Percentiles rank a stretch among this genome's conserved stretches.
Evolutionary conservation across 2,329 filamentous ascomycete genomes (phyloP).

Genomic region (Incumbomyces lentus): DNA sequence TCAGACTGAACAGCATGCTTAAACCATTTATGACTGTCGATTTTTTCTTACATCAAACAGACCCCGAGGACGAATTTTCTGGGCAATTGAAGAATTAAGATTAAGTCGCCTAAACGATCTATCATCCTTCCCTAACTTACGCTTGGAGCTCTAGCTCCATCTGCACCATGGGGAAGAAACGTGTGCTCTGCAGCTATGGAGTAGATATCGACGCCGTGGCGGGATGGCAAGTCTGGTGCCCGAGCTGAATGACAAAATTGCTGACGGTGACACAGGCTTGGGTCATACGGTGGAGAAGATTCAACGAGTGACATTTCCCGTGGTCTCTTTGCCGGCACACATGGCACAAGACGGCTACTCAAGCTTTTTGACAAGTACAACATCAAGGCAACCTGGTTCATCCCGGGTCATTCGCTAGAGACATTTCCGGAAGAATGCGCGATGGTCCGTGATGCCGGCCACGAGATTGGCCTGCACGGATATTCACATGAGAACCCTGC

Average conservation of each 20-base stretch:
- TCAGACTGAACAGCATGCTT: too few relatives aligned
- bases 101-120: too few relatives aligned
- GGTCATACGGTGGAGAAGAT: slow-evolving; percentile 64
- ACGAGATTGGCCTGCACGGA: slow-evolving; percentile 59
- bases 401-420: slow-evolving; percentile 53
- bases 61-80: too few relatives aligned
- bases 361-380: slow-evolving; percentile 63
- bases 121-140: neutral
- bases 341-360: slow-evolving; percentile 55
- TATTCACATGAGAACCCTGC: slow-evolving; percentile 57
- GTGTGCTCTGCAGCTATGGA: slow-evolving; percentile 51
- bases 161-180: slow-evolving; percentile 33
- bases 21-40: too few relatives aligned
- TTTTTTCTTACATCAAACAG: too few relatives aligned
- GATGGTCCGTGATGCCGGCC: slow-evolving; percentile 51
- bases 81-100: too few relatives aligned
- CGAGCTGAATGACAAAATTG: too few relatives aligned
- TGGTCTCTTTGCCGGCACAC: slow-evolving; percentile 58
- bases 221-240: slow-evolving; percentile 42
- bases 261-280: slow-evolving; percentile 31
- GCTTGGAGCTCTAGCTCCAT: neutral
- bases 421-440: slow-evolving; percentile 57
- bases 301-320: slow-evolving; percentile 61
- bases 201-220: slow-evolving; percentile 69
- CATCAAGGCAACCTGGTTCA: slow-evolving; percentile 60